phyloP scores from a whole-genome alignment of 805 yeast genomes.

The Komagataella kurtzmanii region DNA sequence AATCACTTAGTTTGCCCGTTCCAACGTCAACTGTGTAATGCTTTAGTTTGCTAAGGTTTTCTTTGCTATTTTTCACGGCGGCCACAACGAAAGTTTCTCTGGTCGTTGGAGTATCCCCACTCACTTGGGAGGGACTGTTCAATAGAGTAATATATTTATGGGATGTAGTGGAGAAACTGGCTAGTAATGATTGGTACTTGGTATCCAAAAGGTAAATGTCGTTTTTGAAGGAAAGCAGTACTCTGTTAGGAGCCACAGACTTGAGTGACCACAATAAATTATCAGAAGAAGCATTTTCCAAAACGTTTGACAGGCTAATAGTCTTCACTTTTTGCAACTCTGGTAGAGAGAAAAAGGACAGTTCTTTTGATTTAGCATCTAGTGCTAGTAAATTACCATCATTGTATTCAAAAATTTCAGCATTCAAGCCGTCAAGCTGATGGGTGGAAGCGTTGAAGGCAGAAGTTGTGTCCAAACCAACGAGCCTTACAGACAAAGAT shows the following conservation, averaged over 20 bases:
- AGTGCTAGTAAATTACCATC: neutral
- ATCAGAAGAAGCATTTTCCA: neutral
- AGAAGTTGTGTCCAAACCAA: neutral
- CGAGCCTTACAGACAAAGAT: neutral
- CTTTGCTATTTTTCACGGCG: constrained; percentile 25
- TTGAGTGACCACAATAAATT: constrained; percentile 3
- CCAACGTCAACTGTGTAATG: constrained; percentile 47
- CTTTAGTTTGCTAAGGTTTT: constrained; percentile 28
- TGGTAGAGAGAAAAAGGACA: constrained; percentile 5
- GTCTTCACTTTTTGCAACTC: constrained; percentile 4
- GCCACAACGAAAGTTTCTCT: constrained; percentile 27
- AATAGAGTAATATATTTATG: neutral
- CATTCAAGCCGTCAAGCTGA: neutral
- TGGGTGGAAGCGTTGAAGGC: neutral
- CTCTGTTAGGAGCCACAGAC: constrained; percentile 21
- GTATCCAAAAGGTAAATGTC: constrained; percentile 30
- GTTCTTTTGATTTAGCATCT: constrained; percentile 2
- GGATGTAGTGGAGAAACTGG: constrained; percentile 12
- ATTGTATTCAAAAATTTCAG: neutral
- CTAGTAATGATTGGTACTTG: constrained; percentile 24
- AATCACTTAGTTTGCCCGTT: constrained; percentile 51
- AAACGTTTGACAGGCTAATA: constrained; percentile 1
- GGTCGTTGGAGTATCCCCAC: constrained; percentile 28
- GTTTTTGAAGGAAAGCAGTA: constrained; percentile 26
- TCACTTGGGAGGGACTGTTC: constrained; percentile 20